Evolutionary conservation across 2,329 filamentous ascomycete species (phyloP).

Genomic region (Penicillium occitanis): DNA sequence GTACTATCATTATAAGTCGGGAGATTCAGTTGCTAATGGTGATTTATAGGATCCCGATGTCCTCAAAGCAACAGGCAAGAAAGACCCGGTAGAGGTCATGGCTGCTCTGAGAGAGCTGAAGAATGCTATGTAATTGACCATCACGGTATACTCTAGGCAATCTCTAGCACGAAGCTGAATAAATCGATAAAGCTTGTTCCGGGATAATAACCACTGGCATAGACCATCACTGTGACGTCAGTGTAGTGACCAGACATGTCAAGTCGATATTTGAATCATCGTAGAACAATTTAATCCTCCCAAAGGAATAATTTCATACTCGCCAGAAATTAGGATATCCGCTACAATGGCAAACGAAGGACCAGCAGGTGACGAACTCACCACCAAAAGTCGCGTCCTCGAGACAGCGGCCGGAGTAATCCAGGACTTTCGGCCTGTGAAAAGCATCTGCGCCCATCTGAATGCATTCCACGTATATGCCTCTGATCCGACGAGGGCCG

Average conservation of each 20-base stretch:
- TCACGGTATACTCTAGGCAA: neutral
- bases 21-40: neutral
- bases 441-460: slow-evolving; percentile 76
- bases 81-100: slow-evolving; percentile 81
- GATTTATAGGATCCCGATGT: slow-evolving; percentile 69
- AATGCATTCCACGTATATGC: slow-evolving; percentile 86
- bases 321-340: neutral
- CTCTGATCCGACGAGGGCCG: slow-evolving; percentile 65
- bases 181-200: neutral
- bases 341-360: slow-evolving; percentile 13
- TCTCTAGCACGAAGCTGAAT: neutral
- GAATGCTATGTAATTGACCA: slow-evolving; percentile 45
- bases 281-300: neutral
- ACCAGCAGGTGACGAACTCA: slow-evolving; percentile 34
- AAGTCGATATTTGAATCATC: neutral
- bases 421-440: slow-evolving; percentile 64
- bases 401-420: slow-evolving; percentile 39
- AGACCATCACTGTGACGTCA: slow-evolving; percentile 10
- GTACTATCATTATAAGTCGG: slow-evolving; percentile 26
- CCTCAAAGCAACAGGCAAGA: slow-evolving; percentile 79
- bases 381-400: slow-evolving; percentile 38
- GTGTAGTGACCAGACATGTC: neutral
- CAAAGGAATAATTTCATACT: neutral
- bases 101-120: slow-evolving; percentile 84
- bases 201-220: neutral